Evolutionary conservation across 148 eudicot genomes (phyloP), one percentile per base, ranked within the genome.

Genomic region (Persicaria maculosa): DNA sequence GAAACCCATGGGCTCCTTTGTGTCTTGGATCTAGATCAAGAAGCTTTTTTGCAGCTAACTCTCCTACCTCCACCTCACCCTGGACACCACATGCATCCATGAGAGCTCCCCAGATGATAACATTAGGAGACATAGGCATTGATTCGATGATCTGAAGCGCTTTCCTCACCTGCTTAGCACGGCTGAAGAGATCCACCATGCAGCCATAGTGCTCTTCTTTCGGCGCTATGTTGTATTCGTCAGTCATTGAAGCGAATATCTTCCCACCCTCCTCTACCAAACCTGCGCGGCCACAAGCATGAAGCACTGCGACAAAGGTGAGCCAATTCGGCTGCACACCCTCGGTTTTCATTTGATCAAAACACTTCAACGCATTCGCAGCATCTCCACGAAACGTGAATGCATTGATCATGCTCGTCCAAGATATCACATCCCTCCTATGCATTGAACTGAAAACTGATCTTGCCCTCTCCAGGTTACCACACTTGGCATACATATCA

Each of bases 401-500:
- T 62, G 86, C 88, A 40, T 77, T 79, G 50, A 88, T 79, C 47
- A 86, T 74, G 0, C 86, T 79, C 53, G 83, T 88, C 92, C 92
- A 88, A 3, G 92, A 71, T 6, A 89, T 69, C 17, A 76, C 76
- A 70, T 81, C 85, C 72, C 81, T 88, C 54, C 82, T 86, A 47
- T 73, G 81, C 86, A 88, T 86, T 25, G 74, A 58, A 4, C 22
- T 55, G 47, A 88, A 88, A 7, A 86, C 89, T 9, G 75, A 57
- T 50, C 81, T 68, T 6, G 92, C 88, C 77, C 73, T 81, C 40
- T 77, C 77, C 15, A 88, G 81, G 74, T 81, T 82, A 50, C 92
- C 90, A 76, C 90, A 86, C 79, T 86, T 88, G 0, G 90, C 90
- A 74, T 88, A 86, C 92, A 88, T 88, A 64, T 88, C 92, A 69